phyloP scores from a whole-genome alignment of 179 eudicot genomes.

The Carnegiea gigantea region DNA sequence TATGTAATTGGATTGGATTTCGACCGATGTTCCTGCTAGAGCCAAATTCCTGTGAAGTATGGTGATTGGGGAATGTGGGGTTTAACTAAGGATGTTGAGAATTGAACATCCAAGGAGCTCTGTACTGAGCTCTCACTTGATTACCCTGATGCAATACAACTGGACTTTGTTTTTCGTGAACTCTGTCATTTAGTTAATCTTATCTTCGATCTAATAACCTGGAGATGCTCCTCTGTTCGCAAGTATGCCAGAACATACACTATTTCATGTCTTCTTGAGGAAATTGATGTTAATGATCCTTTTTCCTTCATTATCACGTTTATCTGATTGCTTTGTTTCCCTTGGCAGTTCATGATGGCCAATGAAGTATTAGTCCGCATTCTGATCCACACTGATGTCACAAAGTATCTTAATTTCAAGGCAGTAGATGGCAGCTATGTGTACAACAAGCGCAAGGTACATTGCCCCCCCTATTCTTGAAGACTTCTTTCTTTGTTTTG shows the following conservation, averaged over 20 bases:
- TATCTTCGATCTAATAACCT: not conserved
- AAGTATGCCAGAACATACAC: not conserved
- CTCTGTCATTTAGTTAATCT: too few species aligned
- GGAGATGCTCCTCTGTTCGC: not conserved
- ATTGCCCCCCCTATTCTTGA: not conserved
- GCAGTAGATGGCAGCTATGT: constrained; percentile 93
- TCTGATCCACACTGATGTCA: constrained; percentile 76
- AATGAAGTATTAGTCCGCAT: constrained; percentile 76
- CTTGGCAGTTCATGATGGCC: constrained; percentile 80
- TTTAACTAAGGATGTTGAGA: too few species aligned
- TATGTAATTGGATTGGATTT: not conserved
- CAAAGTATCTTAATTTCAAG: constrained; percentile 80
- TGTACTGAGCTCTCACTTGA: too few species aligned
- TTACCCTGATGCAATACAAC: too few species aligned
- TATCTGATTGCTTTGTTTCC: constrained; percentile 1
- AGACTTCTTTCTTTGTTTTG: not conserved
- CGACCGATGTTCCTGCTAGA: not conserved
- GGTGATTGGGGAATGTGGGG: too few species aligned
- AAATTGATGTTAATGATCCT: not conserved
- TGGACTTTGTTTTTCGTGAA: too few species aligned
- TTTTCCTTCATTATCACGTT: not conserved
- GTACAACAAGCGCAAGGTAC: constrained; percentile 85
- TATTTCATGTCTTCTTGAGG: too few species aligned
- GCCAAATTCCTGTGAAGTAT: not conserved
- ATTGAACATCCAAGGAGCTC: too few species aligned